Conservation (phyloP, 257 asterid species). For the Solanum corneliomulleri region DNA sequence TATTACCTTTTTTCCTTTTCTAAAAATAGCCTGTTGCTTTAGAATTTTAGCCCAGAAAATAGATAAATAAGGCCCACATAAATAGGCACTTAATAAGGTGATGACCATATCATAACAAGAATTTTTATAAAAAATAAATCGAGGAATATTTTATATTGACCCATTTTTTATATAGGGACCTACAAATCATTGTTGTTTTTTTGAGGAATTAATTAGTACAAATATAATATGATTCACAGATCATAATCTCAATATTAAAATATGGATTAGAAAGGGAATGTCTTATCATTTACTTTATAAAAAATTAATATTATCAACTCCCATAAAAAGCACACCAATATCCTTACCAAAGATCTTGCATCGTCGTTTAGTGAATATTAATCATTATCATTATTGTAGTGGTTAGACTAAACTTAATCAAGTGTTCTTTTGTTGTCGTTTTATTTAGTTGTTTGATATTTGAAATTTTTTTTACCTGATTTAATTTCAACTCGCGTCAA, state of each 20-base stretch:
- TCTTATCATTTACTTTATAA: background rate
- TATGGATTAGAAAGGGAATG: background rate
- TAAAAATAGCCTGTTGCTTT: no score
- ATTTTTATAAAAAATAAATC: background rate
- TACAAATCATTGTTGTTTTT: background rate
- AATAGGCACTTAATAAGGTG: background rate
- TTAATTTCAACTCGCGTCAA: background rate
- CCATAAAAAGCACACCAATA: background rate
- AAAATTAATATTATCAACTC: background rate
- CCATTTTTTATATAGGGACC: background rate
- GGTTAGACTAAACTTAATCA: background rate
- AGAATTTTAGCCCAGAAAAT: background rate
- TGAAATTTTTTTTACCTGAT: background rate
- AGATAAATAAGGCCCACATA: background rate
- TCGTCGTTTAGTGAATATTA: background rate
- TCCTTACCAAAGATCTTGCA: background rate
- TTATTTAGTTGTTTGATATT: background rate
- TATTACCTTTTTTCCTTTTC: no score
- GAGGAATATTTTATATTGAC: background rate
- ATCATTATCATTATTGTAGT: background rate
- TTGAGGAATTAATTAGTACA: background rate
- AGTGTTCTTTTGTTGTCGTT: background rate
- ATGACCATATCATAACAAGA: background rate
- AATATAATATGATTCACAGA: background rate
- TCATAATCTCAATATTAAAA: background rate